A percentile compares a stretch with the other conserved stretches of the same genome.
phyloP scores from a whole-genome alignment of 108 stramenopile species.

The Cyclotella atomus region DNA sequence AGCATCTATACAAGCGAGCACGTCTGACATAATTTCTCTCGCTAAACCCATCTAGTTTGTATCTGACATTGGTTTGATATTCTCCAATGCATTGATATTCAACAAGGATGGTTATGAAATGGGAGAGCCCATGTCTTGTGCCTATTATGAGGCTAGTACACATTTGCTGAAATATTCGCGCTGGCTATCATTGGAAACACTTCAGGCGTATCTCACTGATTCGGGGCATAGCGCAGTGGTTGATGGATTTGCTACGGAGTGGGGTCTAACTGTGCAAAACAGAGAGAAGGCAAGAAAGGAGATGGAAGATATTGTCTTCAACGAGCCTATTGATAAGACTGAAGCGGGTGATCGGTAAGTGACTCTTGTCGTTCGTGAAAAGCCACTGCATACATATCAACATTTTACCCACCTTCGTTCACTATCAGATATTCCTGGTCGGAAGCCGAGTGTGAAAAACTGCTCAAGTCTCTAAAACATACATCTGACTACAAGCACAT shows the following conservation, averaged over 20 bases:
- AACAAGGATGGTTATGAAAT: slow-evolving; percentile 81
- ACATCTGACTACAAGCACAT: slow-evolving; percentile 74
- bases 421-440: slow-evolving; percentile 73
- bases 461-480: slow-evolving; percentile 80
- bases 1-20: not conserved
- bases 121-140: slow-evolving; percentile 86
- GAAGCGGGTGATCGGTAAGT: slow-evolving; percentile 59
- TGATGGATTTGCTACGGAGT: slow-evolving; percentile 56
- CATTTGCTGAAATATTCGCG: slow-evolving; percentile 82
- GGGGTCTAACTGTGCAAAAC: slow-evolving; percentile 76
- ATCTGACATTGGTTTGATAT: slow-evolving; percentile 78
- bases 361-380: not conserved
- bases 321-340: slow-evolving; percentile 72
- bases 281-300: slow-evolving; percentile 73
- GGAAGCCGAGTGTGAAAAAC: slow-evolving; percentile 82
- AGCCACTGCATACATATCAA: not conserved
- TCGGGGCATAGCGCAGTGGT: slow-evolving; percentile 51
- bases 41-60: slow-evolving; percentile 44
- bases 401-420: not conserved
- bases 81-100: slow-evolving; percentile 83
- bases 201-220: slow-evolving; percentile 58
- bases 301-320: slow-evolving; percentile 80
- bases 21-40: not conserved
- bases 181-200: slow-evolving; percentile 81
- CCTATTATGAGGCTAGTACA: slow-evolving; percentile 87